Percentiles rank a stretch among this genome's conserved stretches.
Conservation (phyloP, 148 eudicot genomes). For the Vaccinium myrtillus region DNA sequence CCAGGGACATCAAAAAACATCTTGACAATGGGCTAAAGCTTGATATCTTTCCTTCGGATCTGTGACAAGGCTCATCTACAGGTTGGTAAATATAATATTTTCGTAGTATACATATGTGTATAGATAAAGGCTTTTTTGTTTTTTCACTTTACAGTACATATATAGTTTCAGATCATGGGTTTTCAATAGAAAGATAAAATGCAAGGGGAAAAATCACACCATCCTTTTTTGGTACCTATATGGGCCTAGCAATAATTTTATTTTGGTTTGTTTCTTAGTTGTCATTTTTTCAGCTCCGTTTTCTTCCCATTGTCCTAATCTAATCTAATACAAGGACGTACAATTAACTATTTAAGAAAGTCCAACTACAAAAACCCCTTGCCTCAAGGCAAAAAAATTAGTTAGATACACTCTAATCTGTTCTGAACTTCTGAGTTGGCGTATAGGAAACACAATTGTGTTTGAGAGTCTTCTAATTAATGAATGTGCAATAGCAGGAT, state of each 20-base stretch:
- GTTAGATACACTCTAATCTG: no score
- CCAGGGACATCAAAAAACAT: slow-evolving; percentile 1
- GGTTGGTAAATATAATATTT: slow-evolving; percentile 36
- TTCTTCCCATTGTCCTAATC: background rate
- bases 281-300: background rate
- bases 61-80: slow-evolving; percentile 53
- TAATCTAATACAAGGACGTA: no score
- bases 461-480: background rate
- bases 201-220: background rate
- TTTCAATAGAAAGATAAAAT: background rate
- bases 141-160: background rate
- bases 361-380: no score
- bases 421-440: no score
- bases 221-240: background rate
- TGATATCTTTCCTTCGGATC: slow-evolving; percentile 8
- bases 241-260: background rate
- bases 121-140: no score
- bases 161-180: background rate
- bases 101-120: background rate
- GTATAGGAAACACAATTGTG: no score
- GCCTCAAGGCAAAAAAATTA: no score
- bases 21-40: background rate
- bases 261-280: no score
- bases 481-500: background rate
- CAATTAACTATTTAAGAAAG: no score